phyloP scores from a whole-genome alignment of 1,284 basidiomycete species.

The Thelephora terrestris region DNA sequence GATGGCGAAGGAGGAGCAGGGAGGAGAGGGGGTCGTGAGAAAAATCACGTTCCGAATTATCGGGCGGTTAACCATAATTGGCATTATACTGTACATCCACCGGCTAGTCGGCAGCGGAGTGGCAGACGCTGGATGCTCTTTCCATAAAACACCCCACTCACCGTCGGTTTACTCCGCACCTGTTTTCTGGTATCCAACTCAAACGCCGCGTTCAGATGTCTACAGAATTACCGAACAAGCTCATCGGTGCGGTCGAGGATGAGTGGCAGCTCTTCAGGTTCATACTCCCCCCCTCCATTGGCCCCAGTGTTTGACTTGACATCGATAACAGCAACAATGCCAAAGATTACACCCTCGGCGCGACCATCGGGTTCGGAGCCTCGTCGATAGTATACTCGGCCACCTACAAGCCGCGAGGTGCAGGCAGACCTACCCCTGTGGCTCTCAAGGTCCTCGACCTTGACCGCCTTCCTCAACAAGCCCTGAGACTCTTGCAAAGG shows the following conservation, averaged over 20 bases:
- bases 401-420: slow-evolving; percentile 38
- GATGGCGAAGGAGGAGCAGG: slow-evolving; percentile 5
- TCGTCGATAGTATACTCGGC: slow-evolving; percentile 83
- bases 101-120: no score
- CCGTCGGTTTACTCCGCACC: not conserved
- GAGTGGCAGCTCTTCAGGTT: slow-evolving; percentile 79
- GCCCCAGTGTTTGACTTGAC: not conserved
- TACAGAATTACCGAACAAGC: slow-evolving; percentile 22
- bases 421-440: slow-evolving; percentile 41
- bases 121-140: no score
- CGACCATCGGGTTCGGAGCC: slow-evolving; percentile 76
- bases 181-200: not conserved
- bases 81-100: no score
- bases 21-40: slow-evolving; percentile 3
- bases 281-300: slow-evolving; percentile 11
- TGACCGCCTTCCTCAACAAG: slow-evolving; percentile 59
- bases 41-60: not conserved
- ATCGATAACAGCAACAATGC: slow-evolving; percentile 43
- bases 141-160: no score
- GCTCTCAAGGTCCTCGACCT: slow-evolving; percentile 86
- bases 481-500: slow-evolving; percentile 61
- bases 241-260: slow-evolving; percentile 73
- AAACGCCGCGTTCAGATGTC: slow-evolving; percentile 4
- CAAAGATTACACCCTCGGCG: slow-evolving; percentile 62
- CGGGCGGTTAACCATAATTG: no score